These are phyloP conservation scores for Sclerotinia subarctica DNA, from an alignment of 2,329 filamentous ascomycete genomes.

Conservation along the genomic window DNA sequence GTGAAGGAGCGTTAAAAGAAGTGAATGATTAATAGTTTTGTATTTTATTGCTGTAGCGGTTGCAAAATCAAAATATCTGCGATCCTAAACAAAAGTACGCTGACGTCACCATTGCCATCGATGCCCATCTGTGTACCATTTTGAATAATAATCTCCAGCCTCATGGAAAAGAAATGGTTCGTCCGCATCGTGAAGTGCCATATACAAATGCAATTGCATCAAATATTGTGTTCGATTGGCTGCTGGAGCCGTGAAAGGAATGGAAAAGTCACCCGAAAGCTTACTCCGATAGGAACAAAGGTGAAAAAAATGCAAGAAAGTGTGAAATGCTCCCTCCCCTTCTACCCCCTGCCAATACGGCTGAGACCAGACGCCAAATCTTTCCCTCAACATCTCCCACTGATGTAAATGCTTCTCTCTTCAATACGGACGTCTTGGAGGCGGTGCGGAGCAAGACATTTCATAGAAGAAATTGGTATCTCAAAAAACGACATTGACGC, in stretches of 20 bases:
- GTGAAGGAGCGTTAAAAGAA: background rate
- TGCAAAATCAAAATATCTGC: background rate
- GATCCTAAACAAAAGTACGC: background rate
- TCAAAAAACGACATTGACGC: constrained; percentile 20
- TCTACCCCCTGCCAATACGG: background rate
- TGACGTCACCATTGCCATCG: constrained; percentile 12
- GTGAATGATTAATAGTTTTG: background rate
- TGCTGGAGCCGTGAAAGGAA: constrained; percentile 4
- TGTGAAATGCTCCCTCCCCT: background rate
- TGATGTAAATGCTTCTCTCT: constrained; percentile 3
- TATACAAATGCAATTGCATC: constrained; percentile 16
- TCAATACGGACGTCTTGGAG: constrained; percentile 4
- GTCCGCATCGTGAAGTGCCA: constrained; percentile 7
- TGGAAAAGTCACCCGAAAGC: background rate
- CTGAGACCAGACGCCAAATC: background rate
- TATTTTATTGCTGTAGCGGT: background rate
- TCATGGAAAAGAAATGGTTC: background rate
- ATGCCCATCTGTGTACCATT: constrained; percentile 16
- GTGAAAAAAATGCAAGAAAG: background rate
- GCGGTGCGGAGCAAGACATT: constrained; percentile 9
- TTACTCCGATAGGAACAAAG: background rate
- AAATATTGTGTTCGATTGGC: constrained; percentile 12
- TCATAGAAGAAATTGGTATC: constrained; percentile 15
- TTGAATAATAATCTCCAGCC: background rate
- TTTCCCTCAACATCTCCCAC: constrained; percentile 2